phyloP scores from a whole-genome alignment of 805 yeast genomes.

The Barnettozyma salicaria region DNA sequence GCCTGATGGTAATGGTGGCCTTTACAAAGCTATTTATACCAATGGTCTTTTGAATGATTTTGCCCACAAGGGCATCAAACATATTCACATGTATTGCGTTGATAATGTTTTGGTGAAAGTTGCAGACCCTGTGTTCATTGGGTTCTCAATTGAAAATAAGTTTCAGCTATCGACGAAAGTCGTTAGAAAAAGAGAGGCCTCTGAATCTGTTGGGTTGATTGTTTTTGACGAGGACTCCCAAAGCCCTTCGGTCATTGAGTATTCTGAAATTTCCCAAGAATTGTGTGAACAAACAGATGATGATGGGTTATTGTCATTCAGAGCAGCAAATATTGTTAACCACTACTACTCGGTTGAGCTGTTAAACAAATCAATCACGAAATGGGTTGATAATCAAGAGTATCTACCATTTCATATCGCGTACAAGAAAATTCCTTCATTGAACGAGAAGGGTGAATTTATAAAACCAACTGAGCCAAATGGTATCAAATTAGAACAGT shows the following conservation, averaged over 20 bases:
- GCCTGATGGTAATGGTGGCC: constrained; percentile 98
- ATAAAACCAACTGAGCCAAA: constrained; percentile 70
- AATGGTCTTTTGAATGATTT: constrained; percentile 68
- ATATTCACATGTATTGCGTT: constrained; percentile 94
- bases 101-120: constrained; percentile 89
- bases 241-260: constrained; percentile 88
- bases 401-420: constrained; percentile 93
- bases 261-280: constrained; percentile 78
- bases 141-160: constrained; percentile 64
- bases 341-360: constrained; percentile 89
- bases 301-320: constrained; percentile 58
- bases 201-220: constrained; percentile 88
- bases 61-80: constrained; percentile 61
- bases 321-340: constrained; percentile 97
- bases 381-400: constrained; percentile 63
- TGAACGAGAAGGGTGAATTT: constrained; percentile 40
- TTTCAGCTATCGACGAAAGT: constrained; percentile 87
- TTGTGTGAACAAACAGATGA: constrained; percentile 59
- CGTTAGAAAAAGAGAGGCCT: constrained; percentile 84
- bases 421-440: constrained; percentile 71
- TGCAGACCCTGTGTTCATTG: constrained; percentile 84
- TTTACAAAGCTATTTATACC: constrained; percentile 73
- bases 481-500: constrained; percentile 93
- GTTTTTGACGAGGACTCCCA: constrained; percentile 51
- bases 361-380: constrained; percentile 49